A percentile compares a stretch with the other conserved stretches of the same genome.
Evolutionary conservation across 495 filamentous ascomycete genomes (phyloP).

Genomic region (Penicillium pancosmium): DNA sequence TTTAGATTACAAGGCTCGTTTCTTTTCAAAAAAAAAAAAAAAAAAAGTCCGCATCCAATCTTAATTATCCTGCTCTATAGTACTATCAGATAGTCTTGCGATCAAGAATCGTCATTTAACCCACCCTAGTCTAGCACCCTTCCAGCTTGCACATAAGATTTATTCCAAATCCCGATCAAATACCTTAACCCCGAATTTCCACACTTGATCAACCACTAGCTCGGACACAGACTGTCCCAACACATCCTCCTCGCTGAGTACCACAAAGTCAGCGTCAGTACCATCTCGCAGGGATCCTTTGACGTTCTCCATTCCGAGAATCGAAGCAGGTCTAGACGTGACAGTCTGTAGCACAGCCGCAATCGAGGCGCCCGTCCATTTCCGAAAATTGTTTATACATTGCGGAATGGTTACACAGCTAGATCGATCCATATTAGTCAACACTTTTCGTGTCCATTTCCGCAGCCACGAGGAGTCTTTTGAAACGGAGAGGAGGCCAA

Average conservation of each 20-base stretch:
- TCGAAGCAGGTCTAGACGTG: constrained; percentile 67
- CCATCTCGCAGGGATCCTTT: constrained; percentile 64
- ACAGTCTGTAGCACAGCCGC: constrained; percentile 61
- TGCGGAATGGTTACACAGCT: constrained; percentile 64
- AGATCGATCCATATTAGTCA: not conserved
- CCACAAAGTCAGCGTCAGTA: constrained; percentile 74
- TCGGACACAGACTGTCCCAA: constrained; percentile 22
- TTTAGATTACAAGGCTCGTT: not conserved
- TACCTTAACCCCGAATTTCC: constrained; percentile 61
- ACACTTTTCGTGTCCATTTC: not conserved
- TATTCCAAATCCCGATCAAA: constrained; percentile 2
- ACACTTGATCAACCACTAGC: constrained; percentile 62
- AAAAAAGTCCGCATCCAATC: too few species aligned
- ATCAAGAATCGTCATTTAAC: too few species aligned
- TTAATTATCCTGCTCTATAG: too few species aligned
- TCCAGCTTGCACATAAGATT: not conserved
- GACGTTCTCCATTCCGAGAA: constrained; percentile 51
- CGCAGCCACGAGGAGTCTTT: not conserved
- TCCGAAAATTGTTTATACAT: constrained; percentile 69
- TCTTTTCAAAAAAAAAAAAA: too few species aligned
- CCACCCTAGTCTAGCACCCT: not conserved
- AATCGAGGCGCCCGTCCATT: constrained; percentile 59
- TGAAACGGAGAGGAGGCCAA: too few species aligned
- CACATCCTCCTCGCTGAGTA: constrained; percentile 49
- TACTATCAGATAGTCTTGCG: too few species aligned